Percentiles rank a stretch among this genome's conserved stretches.
Conservation (phyloP, 805 yeast genomes). For the Kluyveromyces lactis region DNA sequence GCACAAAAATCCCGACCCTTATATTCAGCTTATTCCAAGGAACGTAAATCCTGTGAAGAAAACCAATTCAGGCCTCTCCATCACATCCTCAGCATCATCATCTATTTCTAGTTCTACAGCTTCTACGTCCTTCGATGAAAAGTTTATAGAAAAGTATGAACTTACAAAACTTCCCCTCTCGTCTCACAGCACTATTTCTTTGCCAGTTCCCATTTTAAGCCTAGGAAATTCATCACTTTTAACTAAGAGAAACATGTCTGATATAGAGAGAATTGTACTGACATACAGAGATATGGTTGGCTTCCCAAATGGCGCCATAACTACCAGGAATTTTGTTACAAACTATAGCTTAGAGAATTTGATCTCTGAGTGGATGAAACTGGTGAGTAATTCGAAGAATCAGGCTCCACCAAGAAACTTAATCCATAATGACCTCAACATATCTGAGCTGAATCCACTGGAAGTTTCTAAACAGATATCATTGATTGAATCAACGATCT, state of each 20-base stretch:
- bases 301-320: not conserved
- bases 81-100: slow-evolving; percentile 14
- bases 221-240: slow-evolving; percentile 32
- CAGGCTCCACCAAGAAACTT: slow-evolving; percentile 4
- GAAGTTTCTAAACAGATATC: slow-evolving; percentile 76
- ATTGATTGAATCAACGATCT: slow-evolving; percentile 58
- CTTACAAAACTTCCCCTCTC: slow-evolving; percentile 36
- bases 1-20: slow-evolving; percentile 18
- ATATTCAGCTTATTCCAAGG: slow-evolving; percentile 47
- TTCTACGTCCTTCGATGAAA: slow-evolving; percentile 31
- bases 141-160: slow-evolving; percentile 52
- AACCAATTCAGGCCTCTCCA: slow-evolving; percentile 20
- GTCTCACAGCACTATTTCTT: slow-evolving; percentile 35
- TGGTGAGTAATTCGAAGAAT: not conserved
- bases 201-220: slow-evolving; percentile 23
- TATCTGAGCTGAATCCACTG: slow-evolving; percentile 49
- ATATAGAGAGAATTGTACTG: slow-evolving; percentile 39
- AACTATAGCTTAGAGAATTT: not conserved
- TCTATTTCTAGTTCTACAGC: slow-evolving; percentile 19
- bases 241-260: slow-evolving; percentile 28
- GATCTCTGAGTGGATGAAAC: slow-evolving; percentile 2
- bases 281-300: slow-evolving; percentile 45
- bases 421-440: slow-evolving; percentile 13
- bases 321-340: not conserved
- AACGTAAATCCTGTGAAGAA: slow-evolving; percentile 30